A percentile compares a stretch with the other conserved stretches of the same genome.
Evolutionary conservation across 306 rosid genomes (phyloP).

Genomic region (Prunus davidiana): DNA sequence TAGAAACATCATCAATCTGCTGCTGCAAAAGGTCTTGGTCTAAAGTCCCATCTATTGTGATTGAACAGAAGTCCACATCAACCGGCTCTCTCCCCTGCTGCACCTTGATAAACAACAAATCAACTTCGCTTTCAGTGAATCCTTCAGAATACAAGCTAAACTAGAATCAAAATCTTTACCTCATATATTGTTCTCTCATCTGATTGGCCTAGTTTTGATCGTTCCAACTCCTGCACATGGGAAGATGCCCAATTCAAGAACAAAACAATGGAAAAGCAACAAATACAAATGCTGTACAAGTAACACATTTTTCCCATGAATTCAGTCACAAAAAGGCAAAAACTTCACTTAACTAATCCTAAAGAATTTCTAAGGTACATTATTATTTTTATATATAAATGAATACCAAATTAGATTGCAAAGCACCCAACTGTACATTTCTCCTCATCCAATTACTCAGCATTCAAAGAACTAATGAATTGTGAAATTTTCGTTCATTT

Average conservation of each 20-base stretch:
- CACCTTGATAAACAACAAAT: slow-evolving; percentile 70
- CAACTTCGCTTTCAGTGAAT: slow-evolving; percentile 41
- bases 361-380: background rate
- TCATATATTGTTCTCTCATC: slow-evolving; percentile 94
- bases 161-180: slow-evolving; percentile 54
- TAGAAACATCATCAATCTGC: slow-evolving; percentile 53
- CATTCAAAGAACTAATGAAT: background rate
- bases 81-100: slow-evolving; percentile 95
- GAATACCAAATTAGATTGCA: background rate
- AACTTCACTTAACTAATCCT: background rate
- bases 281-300: background rate
- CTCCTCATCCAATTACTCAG: too few species aligned
- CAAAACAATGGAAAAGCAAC: background rate
- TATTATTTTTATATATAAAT: background rate
- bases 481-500: background rate
- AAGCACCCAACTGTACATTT: background rate
- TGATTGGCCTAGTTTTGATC: slow-evolving; percentile 63
- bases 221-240: slow-evolving; percentile 59
- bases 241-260: slow-evolving; percentile 20
- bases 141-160: slow-evolving; percentile 20
- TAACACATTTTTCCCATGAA: background rate
- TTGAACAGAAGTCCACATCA: slow-evolving; percentile 83
- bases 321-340: background rate
- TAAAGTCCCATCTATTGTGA: slow-evolving; percentile 65
- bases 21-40: slow-evolving; percentile 70